These are phyloP conservation scores for Melastoma candidum DNA, from an alignment of 441 rosid genomes.

Conservation along the genomic window DNA sequence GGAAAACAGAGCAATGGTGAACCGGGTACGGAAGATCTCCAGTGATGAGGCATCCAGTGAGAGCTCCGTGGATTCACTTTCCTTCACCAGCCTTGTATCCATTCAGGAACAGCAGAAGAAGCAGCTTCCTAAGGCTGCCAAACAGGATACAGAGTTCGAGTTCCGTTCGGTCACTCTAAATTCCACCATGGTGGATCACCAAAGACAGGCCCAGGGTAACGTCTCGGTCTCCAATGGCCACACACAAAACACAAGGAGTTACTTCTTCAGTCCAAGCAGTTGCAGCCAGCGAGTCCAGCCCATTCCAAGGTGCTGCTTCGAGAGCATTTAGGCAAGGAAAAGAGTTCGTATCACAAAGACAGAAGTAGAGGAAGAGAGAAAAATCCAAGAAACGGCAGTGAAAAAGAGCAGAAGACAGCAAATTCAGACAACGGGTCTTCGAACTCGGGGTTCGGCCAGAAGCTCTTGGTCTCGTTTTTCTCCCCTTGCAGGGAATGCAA, in stretches of 20 bases:
- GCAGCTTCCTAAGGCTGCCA: slow-evolving; percentile 6
- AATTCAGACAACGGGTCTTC: slow-evolving; percentile 11
- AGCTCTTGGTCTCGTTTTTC: neutral
- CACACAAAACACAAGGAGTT: slow-evolving; percentile 17
- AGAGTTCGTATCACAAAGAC: slow-evolving; percentile 4
- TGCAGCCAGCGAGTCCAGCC: slow-evolving; percentile 5
- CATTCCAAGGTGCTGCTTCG: slow-evolving; percentile 6
- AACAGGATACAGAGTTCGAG: slow-evolving; percentile 9
- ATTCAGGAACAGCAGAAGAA: slow-evolving; percentile 27
- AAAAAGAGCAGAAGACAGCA: slow-evolving; percentile 21
- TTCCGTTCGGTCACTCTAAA: too few relatives aligned
- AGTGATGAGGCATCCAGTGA: too few relatives aligned
- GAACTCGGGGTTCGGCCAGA: neutral
- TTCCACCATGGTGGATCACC: too few relatives aligned
- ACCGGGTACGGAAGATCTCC: slow-evolving; percentile 15
- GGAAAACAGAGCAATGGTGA: slow-evolving; percentile 23
- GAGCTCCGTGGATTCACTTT: slow-evolving; percentile 29
- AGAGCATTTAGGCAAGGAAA: slow-evolving; percentile 9
- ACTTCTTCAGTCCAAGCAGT: slow-evolving; percentile 18
- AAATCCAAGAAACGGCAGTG: slow-evolving; percentile 3
- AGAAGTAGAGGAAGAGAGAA: neutral
- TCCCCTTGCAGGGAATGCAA: slow-evolving; percentile 6
- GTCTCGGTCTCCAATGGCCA: slow-evolving; percentile 14
- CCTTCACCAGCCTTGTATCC: slow-evolving; percentile 30
- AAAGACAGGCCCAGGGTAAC: slow-evolving; percentile 6